Evolutionary conservation across 1,284 basidiomycete species (phyloP).

Genomic region (Ceratorhiza oryzae-sativae): DNA sequence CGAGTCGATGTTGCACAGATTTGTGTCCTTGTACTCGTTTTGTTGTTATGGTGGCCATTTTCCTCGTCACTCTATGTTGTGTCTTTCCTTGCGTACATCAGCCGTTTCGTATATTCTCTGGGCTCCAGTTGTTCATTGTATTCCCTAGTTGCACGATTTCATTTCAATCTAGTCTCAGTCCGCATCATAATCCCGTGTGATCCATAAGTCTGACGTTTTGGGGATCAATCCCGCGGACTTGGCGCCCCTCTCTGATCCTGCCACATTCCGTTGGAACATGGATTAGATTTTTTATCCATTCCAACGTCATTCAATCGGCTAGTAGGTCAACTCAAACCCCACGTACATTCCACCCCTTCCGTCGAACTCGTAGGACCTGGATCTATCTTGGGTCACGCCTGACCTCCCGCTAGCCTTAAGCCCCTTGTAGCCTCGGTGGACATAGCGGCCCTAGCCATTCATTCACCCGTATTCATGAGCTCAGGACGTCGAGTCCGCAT

Average conservation of each 20-base stretch:
- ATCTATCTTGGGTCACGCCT: no score
- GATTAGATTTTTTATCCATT: background rate
- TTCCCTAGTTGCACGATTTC: conserved; percentile 4
- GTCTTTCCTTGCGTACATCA: conserved; percentile 12
- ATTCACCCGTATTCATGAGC: no score
- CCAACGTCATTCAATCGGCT: background rate
- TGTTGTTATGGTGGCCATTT: conserved; percentile 12
- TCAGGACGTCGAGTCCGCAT: no score
- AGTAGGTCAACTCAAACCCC: background rate
- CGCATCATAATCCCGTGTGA: conserved; percentile 6
- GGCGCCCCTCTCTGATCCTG: background rate
- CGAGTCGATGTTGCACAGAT: conserved; percentile 6
- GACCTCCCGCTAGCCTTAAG: background rate
- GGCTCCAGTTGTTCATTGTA: conserved; percentile 34
- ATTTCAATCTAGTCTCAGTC: conserved; percentile 13
- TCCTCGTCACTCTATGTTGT: conserved; percentile 13
- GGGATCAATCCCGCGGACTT: background rate
- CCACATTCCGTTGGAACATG: background rate
- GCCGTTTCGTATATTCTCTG: conserved; percentile 26
- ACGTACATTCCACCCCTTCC: background rate
- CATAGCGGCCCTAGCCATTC: background rate
- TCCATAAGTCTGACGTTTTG: background rate
- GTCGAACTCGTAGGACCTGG: background rate
- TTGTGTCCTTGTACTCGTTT: background rate
- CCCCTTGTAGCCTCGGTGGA: background rate